Base-by-base conservation (phyloP, 1,284 basidiomycete genomes). In the Rhodotorula sp. region DNA sequence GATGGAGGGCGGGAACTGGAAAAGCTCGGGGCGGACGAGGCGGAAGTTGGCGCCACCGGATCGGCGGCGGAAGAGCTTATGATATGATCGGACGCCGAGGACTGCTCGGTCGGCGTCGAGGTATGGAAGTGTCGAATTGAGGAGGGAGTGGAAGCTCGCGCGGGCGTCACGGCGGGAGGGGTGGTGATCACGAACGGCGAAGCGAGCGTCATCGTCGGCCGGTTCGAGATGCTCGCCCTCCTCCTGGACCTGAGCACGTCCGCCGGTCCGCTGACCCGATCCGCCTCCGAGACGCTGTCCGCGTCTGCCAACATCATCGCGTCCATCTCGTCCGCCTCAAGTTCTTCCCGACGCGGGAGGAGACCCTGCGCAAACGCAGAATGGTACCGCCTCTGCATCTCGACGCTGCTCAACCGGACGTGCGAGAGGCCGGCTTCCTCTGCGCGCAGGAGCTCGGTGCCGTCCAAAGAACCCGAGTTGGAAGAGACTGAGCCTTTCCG, bases 341-440 rank as follows among this genome's bases (percentile, higher is more conserved):
- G 38, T 57, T 72, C 69, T 55, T 72, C 69, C 38, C 49, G 54
- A 28, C 4, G 65, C 60, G 34, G 15, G 23, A 43, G 38, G 38
- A 23, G 38, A 16, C 49, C 72, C 16, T 63, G 64, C 7, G 59
- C 52, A n/a, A 74, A 69, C 12, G 75, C 75, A 10, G 62, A 54
- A 38, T 69, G 66, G 54, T 74, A 76, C 62, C 68, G 61, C 56
- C 58, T 28, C 68, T 76, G 75, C 68, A 72, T 69, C 65, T 76
- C 66, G 19, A 31, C 28, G 34, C 70, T 60, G 61, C 66, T 69
- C 19, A 74, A 57, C 5, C 72, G 64, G 10, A 67, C 67, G 12
- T 60, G 31, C 6, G 68, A 65, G 0, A 74, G 60, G 3, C 75
- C 72, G 5, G 68, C 72, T 47, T 76, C 75, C 14, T 74, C 72